A percentile compares a stretch with the other conserved stretches of the same genome.
phyloP scores from a whole-genome alignment of 2,329 filamentous ascomycete species.

The Thielaviopsis ethacetica region DNA sequence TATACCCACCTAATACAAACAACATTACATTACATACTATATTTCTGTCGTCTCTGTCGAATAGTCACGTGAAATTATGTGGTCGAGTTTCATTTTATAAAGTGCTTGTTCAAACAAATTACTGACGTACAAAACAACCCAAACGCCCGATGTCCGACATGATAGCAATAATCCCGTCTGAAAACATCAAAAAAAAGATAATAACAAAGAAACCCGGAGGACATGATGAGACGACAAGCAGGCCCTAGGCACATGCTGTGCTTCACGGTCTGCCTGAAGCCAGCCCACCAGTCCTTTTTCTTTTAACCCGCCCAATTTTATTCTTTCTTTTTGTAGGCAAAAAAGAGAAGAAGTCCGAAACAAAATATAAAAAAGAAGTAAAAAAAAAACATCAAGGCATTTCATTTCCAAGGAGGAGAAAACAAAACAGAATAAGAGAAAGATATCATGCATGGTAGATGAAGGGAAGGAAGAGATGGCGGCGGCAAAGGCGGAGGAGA shows the following conservation, averaged over 20 bases:
- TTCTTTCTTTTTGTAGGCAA: background rate
- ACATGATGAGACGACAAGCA: background rate
- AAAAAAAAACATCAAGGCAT: background rate
- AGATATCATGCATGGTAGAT: background rate
- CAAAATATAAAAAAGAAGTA: background rate
- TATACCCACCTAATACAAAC: slow-evolving; percentile 13
- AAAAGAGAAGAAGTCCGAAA: background rate
- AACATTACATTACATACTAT: background rate
- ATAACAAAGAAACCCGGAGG: background rate
- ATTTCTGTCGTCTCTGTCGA: background rate
- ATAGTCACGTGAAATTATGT: background rate
- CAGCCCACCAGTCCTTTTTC: background rate
- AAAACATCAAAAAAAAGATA: background rate
- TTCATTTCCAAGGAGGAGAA: background rate
- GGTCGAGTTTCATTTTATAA: background rate
- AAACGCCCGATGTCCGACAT: background rate
- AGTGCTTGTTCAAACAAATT: background rate
- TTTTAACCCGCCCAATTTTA: background rate
- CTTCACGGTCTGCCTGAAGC: background rate
- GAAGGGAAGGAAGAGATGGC: background rate
- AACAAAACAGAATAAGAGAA: background rate
- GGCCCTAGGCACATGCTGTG: no score
- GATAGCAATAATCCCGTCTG: background rate
- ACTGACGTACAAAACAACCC: background rate
- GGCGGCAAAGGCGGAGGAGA: background rate